These are phyloP conservation scores for Baorangia bicolor DNA, from an alignment of 768 basidiomycete genomes.

Conservation along the genomic window DNA sequence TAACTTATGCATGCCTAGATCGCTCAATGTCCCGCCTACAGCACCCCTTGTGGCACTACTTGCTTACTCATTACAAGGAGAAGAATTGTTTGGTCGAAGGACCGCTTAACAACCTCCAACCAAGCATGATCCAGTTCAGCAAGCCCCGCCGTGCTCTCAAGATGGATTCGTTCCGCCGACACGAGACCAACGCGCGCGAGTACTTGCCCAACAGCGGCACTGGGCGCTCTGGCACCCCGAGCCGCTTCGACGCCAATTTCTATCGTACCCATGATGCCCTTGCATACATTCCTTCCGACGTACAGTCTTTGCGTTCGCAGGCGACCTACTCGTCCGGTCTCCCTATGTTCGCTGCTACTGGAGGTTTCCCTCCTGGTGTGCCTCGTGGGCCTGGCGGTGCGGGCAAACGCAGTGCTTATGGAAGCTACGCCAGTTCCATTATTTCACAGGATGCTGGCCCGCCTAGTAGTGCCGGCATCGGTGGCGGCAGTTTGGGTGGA, in stretches of 20 bases:
- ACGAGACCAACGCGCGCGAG: conserved; percentile 90
- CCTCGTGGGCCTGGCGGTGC: conserved; percentile 58
- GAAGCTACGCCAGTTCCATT: conserved; percentile 85
- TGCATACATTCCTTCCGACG: conserved; percentile 93
- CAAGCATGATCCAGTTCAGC: conserved; percentile 99
- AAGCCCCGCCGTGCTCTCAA: conserved; percentile 92
- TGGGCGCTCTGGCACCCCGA: conserved; percentile 81
- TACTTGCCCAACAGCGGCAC: conserved; percentile 45
- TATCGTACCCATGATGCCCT: conserved; percentile 94
- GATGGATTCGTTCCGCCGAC: conserved; percentile 91
- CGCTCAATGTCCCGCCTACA: conserved; percentile 32
- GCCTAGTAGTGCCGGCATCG: conserved; percentile 57
- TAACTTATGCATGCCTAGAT: conserved; percentile 4
- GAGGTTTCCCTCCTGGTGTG: conserved; percentile 67
- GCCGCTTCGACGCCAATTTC: conserved; percentile 94
- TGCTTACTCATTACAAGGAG: conserved; percentile 98
- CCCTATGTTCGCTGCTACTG: conserved; percentile 74
- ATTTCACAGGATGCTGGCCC: conserved; percentile 87
- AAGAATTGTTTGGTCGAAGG: conserved; percentile 92
- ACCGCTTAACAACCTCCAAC: conserved; percentile 91
- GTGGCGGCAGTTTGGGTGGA: conserved; percentile 46
- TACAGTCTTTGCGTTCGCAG: conserved; percentile 94
- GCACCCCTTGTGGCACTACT: conserved; percentile 99
- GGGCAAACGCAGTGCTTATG: conserved; percentile 73
- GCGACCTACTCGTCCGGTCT: conserved; percentile 93